A percentile compares a stretch with the other conserved stretches of the same genome.
Conservation (phyloP, 306 rosid genomes). For the Rosa multiflora region DNA sequence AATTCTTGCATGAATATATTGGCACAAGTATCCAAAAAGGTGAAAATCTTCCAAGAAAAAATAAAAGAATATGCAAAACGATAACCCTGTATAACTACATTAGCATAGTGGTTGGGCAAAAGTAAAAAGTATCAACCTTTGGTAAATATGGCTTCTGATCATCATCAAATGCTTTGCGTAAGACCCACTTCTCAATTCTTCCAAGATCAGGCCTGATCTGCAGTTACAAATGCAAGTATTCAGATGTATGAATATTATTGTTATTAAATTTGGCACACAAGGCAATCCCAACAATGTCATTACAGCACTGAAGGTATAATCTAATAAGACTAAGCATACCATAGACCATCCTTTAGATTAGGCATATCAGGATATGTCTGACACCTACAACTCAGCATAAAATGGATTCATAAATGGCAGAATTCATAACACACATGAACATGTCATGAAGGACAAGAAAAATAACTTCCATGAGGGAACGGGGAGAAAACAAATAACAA, state of each 20-base stretch:
- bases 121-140: conserved; percentile 54
- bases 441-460: background rate
- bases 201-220: conserved; percentile 85
- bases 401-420: background rate
- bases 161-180: conserved; percentile 95
- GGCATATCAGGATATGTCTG: too few species aligned
- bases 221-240: conserved; percentile 25
- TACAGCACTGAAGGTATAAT: too few species aligned
- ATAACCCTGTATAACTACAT: too few species aligned
- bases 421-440: background rate
- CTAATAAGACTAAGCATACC: too few species aligned
- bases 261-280: too few species aligned
- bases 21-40: background rate
- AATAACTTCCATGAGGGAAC: background rate
- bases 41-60: background rate
- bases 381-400: background rate
- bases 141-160: conserved; percentile 85
- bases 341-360: too few species aligned
- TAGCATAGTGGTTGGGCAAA: conserved; percentile 2
- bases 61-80: background rate
- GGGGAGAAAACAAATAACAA: too few species aligned
- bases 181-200: conserved; percentile 95
- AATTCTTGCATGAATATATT: background rate
- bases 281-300: too few species aligned
- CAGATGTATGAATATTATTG: background rate